Base-by-base conservation (phyloP, 2,329 filamentous ascomycete species). In the Colletotrichum horii region DNA sequence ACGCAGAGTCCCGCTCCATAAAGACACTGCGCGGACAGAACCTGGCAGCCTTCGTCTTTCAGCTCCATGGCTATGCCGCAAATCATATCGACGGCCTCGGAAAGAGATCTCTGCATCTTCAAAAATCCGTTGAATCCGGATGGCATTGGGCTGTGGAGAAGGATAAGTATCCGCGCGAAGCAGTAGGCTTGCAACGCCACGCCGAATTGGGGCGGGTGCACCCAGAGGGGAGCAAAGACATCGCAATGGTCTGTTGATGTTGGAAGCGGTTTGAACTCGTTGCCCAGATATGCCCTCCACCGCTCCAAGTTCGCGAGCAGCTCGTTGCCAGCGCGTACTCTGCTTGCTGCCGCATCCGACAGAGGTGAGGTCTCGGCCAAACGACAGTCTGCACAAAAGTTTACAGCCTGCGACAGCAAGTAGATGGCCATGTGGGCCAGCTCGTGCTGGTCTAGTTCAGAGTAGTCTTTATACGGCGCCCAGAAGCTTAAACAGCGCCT, bases 401-500 rank as follows among this genome's bases (percentile, higher is more conserved):
- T 91, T 5, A 92, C 87, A 4, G 88, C 88, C 78, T 90, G 87
- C 1, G 89, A 88, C 6, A 92, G 84, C 2, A 92, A 85, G 77
- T 90, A 93, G 0, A 90, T 83, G 0, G 89, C 86, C 2, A 88
- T 84, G 7, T 86, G 85, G 0, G 90, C 90, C 30, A 93, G 83
- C 65, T 92, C 91, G 67, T 90, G 86, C 0, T 87, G 84, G n/a
- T 83, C 85, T 48, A 93, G 84, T 4, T 86, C 84, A 6, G 84
- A 79, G 52, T 89, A 87, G 1, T 85, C 83, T 72, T 87, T 89
- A 9, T 85, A 88, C 0, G 91, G 91, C 58, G 85, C 85, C 90
- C 91, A 93, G 65, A 92, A 91, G 38, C 87, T 92, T 76, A 92
- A 87, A 4, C 88, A 88, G 9, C 88, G 85, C 6, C 92, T 84